Percentiles rank a stretch among this genome's conserved stretches.
These are phyloP conservation scores for Aschersonia sp. DNA, from an alignment of 2,329 filamentous ascomycete species.

Conservation along the genomic window DNA sequence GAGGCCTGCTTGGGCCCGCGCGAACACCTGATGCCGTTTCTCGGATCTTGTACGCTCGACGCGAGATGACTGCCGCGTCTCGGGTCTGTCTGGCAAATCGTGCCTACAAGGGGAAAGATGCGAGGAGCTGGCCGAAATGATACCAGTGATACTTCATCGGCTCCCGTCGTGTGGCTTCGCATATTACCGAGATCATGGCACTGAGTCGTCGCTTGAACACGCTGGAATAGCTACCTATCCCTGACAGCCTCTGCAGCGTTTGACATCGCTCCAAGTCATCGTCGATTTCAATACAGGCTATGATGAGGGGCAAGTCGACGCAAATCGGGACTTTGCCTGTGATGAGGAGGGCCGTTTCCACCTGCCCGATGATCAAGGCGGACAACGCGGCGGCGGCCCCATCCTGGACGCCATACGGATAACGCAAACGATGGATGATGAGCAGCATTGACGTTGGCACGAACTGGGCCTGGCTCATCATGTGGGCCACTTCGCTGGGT, in stretches of 20 bases:
- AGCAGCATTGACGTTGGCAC: slow-evolving; percentile 10
- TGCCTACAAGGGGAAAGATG: background rate
- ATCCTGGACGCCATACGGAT: slow-evolving; percentile 5
- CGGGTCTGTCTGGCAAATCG: too few relatives aligned
- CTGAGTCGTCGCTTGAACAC: slow-evolving; percentile 1
- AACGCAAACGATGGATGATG: slow-evolving; percentile 10
- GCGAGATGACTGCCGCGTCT: too few relatives aligned
- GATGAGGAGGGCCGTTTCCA: slow-evolving; percentile 8
- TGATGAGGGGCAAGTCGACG: slow-evolving; percentile 9
- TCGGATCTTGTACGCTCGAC: too few relatives aligned
- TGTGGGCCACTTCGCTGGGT: slow-evolving; percentile 11
- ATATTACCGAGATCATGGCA: background rate
- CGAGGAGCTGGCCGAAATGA: background rate
- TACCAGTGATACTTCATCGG: background rate
- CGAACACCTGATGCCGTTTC: too few relatives aligned
- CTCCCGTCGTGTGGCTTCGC: background rate
- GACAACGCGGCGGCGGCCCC: background rate
- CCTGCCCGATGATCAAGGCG: slow-evolving; percentile 10
- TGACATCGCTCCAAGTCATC: slow-evolving; percentile 4
- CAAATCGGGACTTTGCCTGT: slow-evolving; percentile 8
- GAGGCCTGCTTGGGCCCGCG: too few relatives aligned
- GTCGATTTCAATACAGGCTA: slow-evolving; percentile 11
- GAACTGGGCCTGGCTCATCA: slow-evolving; percentile 14
- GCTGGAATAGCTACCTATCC: slow-evolving; percentile 5
- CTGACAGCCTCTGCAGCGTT: slow-evolving; percentile 2